Conservation (phyloP, 345 rosid species). For the Acer yangbiense region DNA sequence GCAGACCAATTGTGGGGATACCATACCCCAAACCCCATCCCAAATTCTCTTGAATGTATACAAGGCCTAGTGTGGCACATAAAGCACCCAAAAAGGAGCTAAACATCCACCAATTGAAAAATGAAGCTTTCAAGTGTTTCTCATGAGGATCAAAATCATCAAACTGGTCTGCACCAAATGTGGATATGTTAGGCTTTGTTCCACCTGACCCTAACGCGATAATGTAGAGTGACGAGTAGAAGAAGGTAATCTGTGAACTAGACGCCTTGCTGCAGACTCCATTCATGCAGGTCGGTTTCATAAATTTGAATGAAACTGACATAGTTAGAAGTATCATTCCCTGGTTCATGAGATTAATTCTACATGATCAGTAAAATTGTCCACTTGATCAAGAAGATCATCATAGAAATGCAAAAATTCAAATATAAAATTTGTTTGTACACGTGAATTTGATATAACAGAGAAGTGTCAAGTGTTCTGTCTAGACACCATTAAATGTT, state of each 20-base stretch:
- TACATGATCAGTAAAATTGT: slow-evolving; percentile 1
- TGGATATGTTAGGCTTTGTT: slow-evolving; percentile 90
- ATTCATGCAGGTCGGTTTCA: slow-evolving; percentile 62
- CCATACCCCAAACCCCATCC: slow-evolving; percentile 95
- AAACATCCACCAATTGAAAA: slow-evolving; percentile 99
- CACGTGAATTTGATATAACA: neutral
- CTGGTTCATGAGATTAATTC: slow-evolving; percentile 35
- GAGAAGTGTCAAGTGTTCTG: neutral
- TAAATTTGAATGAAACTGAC: slow-evolving; percentile 66
- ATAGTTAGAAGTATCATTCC: slow-evolving; percentile 84
- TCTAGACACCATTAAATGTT: slow-evolving; percentile 4
- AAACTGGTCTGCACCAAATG: slow-evolving; percentile 96
- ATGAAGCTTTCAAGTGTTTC: slow-evolving; percentile 70
- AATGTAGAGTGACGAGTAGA: slow-evolving; percentile 74
- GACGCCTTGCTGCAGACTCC: slow-evolving; percentile 82
- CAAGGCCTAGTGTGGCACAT: slow-evolving; percentile 74
- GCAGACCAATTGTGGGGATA: slow-evolving; percentile 72
- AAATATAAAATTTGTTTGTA: neutral
- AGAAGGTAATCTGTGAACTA: slow-evolving; percentile 58
- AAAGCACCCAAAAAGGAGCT: slow-evolving; percentile 82
- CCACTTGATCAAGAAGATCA: neutral
- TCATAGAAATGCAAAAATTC: neutral
- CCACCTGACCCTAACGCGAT: slow-evolving; percentile 90
- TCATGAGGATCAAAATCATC: slow-evolving; percentile 62
- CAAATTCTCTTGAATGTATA: slow-evolving; percentile 84